Evolutionary conservation across 306 rosid species (phyloP), one percentile per base, ranked within the genome.

Genomic region (Rosa multiflora): DNA sequence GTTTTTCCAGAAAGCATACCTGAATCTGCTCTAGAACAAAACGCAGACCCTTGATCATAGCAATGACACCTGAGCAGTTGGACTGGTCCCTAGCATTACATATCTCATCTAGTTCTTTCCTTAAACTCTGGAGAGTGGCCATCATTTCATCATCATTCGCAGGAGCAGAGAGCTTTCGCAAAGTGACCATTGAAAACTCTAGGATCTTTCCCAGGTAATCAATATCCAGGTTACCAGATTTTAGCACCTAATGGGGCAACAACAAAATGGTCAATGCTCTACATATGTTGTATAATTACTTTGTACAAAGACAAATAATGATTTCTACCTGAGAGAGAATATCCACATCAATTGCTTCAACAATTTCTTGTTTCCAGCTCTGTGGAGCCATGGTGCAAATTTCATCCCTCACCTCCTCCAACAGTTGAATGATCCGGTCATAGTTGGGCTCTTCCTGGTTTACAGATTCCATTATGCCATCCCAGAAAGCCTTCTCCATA

Each of bases 401-500:
- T 86, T 90, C 97, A 89, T 91, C 98, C 84, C 92, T 90, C 69
- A 93, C 92, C 89, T 95, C 99, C 81, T 76, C 79, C 94, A 90
- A 44, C 46, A 95, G 93, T 76, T 91, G 90, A 82, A 93, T 76
- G 42, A 95, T 78, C 78, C 73, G 81, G 43, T 91, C 99, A 79
- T 86, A 93, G 84, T 95, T 87, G 80, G 96, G 93, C 43, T 82
- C 85, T 11, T 88, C 93, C 74, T 82, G 85, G 83, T 90, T 76
- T 77, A 95, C 75, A 63, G 97, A 91, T 85, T 92, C 99, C 85
- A 88, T 79, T 79, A 93, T 78, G 76, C 89, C 84, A 79, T 95
- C 98, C 99, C 98, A 92, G 62, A 92, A 95, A 66, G 99, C 99
- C 82, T 88, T 93, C 87, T 91, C 91, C 94, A 95, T 90, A 66